A percentile compares a stretch with the other conserved stretches of the same genome.
These are phyloP conservation scores for Lipomyces sp. DNA, from an alignment of 805 yeast species.

Conservation along the genomic window DNA sequence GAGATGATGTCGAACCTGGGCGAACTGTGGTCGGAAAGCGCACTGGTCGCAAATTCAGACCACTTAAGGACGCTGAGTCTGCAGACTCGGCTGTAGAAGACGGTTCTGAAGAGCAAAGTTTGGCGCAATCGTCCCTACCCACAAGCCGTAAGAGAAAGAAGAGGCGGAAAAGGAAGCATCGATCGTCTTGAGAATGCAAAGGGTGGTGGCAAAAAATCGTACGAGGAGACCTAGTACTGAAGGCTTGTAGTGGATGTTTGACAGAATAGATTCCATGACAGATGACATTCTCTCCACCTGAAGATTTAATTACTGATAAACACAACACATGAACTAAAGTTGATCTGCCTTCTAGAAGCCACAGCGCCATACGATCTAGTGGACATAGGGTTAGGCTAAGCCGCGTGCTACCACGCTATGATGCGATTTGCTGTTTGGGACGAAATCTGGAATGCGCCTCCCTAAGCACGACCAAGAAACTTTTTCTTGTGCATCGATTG, in stretches of 20 bases:
- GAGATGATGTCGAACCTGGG: conserved; percentile 5
- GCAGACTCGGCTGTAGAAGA: not conserved
- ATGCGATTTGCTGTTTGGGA: conserved; percentile 20
- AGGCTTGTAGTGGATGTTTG: not conserved
- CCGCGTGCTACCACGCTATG: conserved; percentile 9
- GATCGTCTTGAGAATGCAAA: not conserved
- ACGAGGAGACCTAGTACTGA: not conserved
- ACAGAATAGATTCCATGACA: not conserved
- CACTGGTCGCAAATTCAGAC: not conserved
- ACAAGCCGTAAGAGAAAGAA: not conserved
- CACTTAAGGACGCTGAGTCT: not conserved
- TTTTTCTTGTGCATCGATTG: not conserved
- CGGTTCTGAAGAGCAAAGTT: not conserved
- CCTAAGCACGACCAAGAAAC: not conserved
- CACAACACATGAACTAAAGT: too few species aligned
- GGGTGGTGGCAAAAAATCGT: not conserved
- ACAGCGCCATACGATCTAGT: not conserved
- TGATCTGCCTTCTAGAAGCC: too few species aligned
- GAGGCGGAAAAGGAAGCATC: not conserved
- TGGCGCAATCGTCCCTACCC: not conserved
- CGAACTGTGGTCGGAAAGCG: conserved; percentile 5
- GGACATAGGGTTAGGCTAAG: not conserved
- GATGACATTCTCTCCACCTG: not conserved
- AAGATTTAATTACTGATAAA: too few species aligned
- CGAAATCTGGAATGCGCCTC: not conserved